A percentile compares a stretch with the other conserved stretches of the same genome.
phyloP scores from a whole-genome alignment of 2,329 filamentous ascomycete species.

The Acephala macrosclerotiorum region DNA sequence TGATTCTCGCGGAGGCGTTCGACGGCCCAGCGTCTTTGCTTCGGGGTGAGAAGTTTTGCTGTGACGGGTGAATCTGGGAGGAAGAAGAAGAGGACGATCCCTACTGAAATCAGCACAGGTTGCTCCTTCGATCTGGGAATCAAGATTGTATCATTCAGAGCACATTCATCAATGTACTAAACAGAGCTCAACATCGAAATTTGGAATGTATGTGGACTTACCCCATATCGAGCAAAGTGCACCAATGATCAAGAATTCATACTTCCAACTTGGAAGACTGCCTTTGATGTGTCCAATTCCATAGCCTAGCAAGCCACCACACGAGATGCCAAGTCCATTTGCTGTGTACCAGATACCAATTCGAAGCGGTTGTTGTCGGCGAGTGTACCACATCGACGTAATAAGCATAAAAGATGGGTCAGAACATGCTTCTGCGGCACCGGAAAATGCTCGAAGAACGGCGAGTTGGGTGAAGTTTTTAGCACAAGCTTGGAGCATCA shows the following conservation, averaged over 20 bases:
- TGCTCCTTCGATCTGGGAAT: too few species aligned
- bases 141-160: too few species aligned
- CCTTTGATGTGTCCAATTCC: conserved; percentile 67
- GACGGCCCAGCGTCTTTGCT: conserved; percentile 41
- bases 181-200: too few species aligned
- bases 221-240: conserved; percentile 26
- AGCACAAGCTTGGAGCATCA: conserved; percentile 58
- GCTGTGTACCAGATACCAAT: conserved; percentile 65
- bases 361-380: conserved; percentile 61
- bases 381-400: conserved; percentile 58
- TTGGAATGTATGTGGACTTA: not conserved
- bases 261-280: conserved; percentile 67
- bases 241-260: conserved; percentile 69
- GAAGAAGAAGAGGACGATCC: conserved; percentile 57
- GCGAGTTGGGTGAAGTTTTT: conserved; percentile 59
- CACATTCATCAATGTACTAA: too few species aligned
- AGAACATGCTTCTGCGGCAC: conserved; percentile 62
- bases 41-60: conserved; percentile 54
- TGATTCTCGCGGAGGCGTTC: conserved; percentile 31
- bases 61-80: conserved; percentile 63
- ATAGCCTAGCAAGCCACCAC: conserved; percentile 62
- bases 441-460: conserved; percentile 58
- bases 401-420: conserved; percentile 63
- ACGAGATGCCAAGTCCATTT: conserved; percentile 66
- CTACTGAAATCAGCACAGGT: not conserved